Conservation (phyloP, 768 basidiomycete genomes). For the Boletus reticuloceps region DNA sequence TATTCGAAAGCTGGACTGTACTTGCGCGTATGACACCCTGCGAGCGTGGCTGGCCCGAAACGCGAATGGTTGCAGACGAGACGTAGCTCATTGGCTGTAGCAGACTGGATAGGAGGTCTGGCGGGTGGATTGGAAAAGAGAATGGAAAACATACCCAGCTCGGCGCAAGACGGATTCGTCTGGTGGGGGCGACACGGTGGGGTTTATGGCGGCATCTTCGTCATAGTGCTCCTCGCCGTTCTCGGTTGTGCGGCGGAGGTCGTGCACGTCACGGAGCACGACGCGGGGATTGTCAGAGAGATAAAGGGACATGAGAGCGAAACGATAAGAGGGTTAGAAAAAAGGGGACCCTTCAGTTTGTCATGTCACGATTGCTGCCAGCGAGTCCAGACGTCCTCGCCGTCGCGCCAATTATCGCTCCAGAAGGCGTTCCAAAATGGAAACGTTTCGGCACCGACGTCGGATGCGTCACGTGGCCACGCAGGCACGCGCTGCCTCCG, state of each 20-base stretch:
- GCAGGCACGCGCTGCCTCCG: neutral
- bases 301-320: conserved; percentile 8
- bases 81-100: conserved; percentile 54
- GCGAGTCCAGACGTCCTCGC: neutral
- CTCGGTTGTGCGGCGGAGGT: neutral
- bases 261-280: neutral
- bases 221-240: neutral
- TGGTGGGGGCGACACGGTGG: conserved; percentile 25
- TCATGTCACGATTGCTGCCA: neutral
- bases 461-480: conserved; percentile 15
- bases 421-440: neutral
- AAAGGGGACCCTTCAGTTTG: no score
- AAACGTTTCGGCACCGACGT: conserved; percentile 1
- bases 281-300: neutral
- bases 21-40: conserved; percentile 62
- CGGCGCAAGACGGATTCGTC: conserved; percentile 46
- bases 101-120: conserved; percentile 37
- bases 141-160: conserved; percentile 46
- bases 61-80: conserved; percentile 25
- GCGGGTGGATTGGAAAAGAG: neutral
- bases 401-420: neutral
- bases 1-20: conserved; percentile 64
- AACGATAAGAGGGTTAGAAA: neutral
- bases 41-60: conserved; percentile 41
- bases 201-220: conserved; percentile 13